phyloP scores from a whole-genome alignment of 2,329 filamentous ascomycete genomes.

The Colletotrichum noveboracense region DNA sequence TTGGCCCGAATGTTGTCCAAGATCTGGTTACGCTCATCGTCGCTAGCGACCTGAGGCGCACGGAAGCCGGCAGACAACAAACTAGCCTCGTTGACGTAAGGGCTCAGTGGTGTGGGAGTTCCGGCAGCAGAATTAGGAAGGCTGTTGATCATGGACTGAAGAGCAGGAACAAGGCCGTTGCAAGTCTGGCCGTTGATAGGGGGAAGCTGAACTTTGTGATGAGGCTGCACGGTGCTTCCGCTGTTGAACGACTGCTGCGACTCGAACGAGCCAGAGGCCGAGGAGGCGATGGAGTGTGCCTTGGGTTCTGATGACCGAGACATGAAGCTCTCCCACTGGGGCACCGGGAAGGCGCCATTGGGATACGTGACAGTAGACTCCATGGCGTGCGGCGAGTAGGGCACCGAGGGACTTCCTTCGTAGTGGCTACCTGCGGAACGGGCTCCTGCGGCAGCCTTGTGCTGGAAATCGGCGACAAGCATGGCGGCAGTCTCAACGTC shows the following conservation, averaged over 20 bases:
- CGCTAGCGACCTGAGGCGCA: slow-evolving; percentile 80
- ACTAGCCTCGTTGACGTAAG: slow-evolving; percentile 65
- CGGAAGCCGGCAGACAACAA: slow-evolving; percentile 62
- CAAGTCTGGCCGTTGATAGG: slow-evolving; percentile 69
- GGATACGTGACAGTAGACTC: slow-evolving; percentile 80
- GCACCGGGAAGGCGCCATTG: slow-evolving; percentile 79
- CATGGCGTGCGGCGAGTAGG: slow-evolving; percentile 78
- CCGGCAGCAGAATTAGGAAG: slow-evolving; percentile 71
- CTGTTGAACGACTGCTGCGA: slow-evolving; percentile 68
- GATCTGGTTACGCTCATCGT: slow-evolving; percentile 85
- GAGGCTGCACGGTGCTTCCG: slow-evolving; percentile 60
- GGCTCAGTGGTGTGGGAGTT: slow-evolving; percentile 76
- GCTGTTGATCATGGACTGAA: slow-evolving; percentile 76
- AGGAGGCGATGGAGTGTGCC: slow-evolving; percentile 74
- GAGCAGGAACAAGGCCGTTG: slow-evolving; percentile 67
- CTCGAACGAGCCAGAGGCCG: slow-evolving; percentile 70
- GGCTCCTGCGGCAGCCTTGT: slow-evolving; percentile 83
- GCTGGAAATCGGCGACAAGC: slow-evolving; percentile 97
- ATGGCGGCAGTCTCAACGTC: slow-evolving; percentile 98
- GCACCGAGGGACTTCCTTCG: slow-evolving; percentile 64
- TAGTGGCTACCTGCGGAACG: slow-evolving; percentile 61
- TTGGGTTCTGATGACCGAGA: slow-evolving; percentile 74
- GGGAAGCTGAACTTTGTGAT: slow-evolving; percentile 64
- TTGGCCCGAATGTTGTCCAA: slow-evolving; percentile 83
- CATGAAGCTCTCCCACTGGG: slow-evolving; percentile 91